Evolutionary conservation across 2,329 filamentous ascomycete species (phyloP).

Genomic region (Geosmithia putterillii): DNA sequence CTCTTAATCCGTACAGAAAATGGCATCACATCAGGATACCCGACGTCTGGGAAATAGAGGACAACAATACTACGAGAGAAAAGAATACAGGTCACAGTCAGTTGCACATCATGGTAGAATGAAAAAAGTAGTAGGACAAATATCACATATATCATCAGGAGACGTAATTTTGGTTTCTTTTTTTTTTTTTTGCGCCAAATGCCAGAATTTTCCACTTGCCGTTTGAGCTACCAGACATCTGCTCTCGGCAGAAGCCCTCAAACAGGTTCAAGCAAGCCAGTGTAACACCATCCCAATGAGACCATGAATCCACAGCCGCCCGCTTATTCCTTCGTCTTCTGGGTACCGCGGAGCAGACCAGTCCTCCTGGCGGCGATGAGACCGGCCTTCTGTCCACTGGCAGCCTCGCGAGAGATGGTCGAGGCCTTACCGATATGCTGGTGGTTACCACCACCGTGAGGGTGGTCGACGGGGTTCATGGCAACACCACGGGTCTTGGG

Average conservation of each 20-base stretch:
- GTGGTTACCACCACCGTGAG: slow-evolving; percentile 98
- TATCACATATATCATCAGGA: background rate
- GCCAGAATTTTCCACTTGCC: slow-evolving; percentile 32
- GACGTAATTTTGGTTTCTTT: background rate
- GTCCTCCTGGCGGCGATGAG: slow-evolving; percentile 99
- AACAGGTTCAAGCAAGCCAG: slow-evolving; percentile 45
- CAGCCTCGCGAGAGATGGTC: slow-evolving; percentile 96
- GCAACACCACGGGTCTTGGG: slow-evolving; percentile 99
- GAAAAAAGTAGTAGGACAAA: background rate
- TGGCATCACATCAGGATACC: no score
- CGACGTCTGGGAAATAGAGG: no score
- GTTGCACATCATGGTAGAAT: background rate
- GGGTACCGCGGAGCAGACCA: slow-evolving; percentile 99
- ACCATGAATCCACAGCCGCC: slow-evolving; percentile 33
- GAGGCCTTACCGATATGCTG: slow-evolving; percentile 99
- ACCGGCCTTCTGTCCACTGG: slow-evolving; percentile 99
- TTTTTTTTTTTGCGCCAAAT: slow-evolving; percentile 26
- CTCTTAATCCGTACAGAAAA: no score
- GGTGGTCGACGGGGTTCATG: slow-evolving; percentile 99
- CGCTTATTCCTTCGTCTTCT: slow-evolving; percentile 96
- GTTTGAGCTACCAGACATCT: slow-evolving; percentile 33
- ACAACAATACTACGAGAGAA: no score
- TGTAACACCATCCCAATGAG: slow-evolving; percentile 55
- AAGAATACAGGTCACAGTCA: no score
- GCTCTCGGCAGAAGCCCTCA: slow-evolving; percentile 30